Evolutionary conservation across 805 yeast genomes (phyloP).

Genomic region (Saccharomyces jurei): DNA sequence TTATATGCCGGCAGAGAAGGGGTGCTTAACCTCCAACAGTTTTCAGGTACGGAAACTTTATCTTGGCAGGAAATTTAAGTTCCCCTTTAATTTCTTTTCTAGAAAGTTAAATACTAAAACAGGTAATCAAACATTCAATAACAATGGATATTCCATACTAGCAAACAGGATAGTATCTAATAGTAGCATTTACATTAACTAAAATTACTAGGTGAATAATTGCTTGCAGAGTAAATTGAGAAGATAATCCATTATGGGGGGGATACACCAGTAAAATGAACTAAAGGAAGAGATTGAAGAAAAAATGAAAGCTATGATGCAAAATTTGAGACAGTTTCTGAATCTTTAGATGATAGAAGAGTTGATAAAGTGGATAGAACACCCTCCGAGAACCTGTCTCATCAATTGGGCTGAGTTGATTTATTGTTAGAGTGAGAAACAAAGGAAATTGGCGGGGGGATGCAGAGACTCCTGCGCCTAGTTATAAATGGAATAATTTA

Average conservation of each 20-base stretch:
- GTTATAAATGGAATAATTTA: neutral
- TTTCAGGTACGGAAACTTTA: no score
- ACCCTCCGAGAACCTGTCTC: neutral
- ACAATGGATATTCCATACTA: no score
- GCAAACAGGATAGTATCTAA: no score
- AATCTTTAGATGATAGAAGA: neutral
- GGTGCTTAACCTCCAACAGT: no score
- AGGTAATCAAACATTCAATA: no score
- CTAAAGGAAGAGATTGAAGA: neutral
- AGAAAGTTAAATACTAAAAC: no score
- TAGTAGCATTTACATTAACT: no score
- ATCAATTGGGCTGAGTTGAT: neutral
- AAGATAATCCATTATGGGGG: neutral
- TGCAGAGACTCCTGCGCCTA: neutral
- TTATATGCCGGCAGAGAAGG: no score
- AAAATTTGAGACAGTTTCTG: neutral
- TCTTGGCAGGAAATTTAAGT: no score
- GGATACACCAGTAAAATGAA: neutral
- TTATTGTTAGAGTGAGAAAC: neutral
- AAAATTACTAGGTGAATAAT: no score
- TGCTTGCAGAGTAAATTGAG: no score
- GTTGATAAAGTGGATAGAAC: neutral
- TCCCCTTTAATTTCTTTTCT: no score
- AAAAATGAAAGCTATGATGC: neutral
- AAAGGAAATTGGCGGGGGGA: neutral